Conservation (phyloP, 768 basidiomycete genomes). For the Suillus ampliporus region DNA sequence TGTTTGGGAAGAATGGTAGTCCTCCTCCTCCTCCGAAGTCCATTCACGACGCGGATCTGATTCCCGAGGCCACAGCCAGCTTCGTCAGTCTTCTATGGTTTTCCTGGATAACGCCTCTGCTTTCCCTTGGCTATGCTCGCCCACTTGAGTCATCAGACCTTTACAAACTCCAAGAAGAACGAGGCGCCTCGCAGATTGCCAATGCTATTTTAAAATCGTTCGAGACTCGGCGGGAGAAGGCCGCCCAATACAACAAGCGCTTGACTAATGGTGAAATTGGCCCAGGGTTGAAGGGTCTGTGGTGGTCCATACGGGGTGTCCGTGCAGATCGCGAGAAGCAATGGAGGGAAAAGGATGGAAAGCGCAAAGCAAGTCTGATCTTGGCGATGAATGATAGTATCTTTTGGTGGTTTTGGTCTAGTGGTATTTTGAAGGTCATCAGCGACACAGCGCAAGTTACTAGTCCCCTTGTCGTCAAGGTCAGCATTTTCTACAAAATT, state of each 20-base stretch:
- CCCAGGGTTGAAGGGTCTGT: constrained; percentile 56
- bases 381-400: constrained; percentile 80
- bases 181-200: constrained; percentile 64
- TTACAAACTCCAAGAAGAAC: constrained; percentile 73
- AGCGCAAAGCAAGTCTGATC: constrained; percentile 63
- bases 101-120: constrained; percentile 74
- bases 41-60: constrained; percentile 61
- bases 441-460: constrained; percentile 76
- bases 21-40: constrained; percentile 55
- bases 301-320: constrained; percentile 63
- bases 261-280: constrained; percentile 68
- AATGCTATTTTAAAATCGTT: constrained; percentile 68
- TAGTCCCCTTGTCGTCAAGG: constrained; percentile 81
- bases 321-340: constrained; percentile 59
- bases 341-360: constrained; percentile 71
- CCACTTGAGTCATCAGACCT: constrained; percentile 83
- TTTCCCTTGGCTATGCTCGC: constrained; percentile 77
- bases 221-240: constrained; percentile 57
- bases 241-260: constrained; percentile 71
- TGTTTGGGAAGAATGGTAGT: constrained; percentile 11
- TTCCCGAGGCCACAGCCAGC: constrained; percentile 71
- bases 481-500: constrained; percentile 29
- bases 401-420: constrained; percentile 80
- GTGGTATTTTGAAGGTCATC: constrained; percentile 61
- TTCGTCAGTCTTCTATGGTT: constrained; percentile 69